These are phyloP conservation scores for Hypericum androsaemum DNA, from an alignment of 345 rosid genomes.

Conservation along the genomic window DNA sequence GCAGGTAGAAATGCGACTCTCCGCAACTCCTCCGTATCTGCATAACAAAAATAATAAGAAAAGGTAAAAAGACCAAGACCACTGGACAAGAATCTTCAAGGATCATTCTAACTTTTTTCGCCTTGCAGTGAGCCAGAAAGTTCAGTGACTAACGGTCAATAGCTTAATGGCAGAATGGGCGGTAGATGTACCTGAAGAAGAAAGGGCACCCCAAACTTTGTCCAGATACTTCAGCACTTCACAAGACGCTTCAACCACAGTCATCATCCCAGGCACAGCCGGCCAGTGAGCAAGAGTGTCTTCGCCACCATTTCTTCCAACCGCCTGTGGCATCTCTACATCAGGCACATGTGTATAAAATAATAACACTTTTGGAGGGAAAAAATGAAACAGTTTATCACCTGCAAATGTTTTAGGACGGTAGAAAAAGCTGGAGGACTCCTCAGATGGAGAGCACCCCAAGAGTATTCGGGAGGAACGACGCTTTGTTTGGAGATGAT, in stretches of 20 bases:
- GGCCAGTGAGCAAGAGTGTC: slow-evolving; percentile 98
- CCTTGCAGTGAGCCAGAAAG: no score
- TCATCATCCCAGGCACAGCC: slow-evolving; percentile 56
- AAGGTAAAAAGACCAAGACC: slow-evolving; percentile 1
- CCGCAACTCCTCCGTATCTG: slow-evolving; percentile 62
- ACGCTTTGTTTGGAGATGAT: slow-evolving; percentile 62
- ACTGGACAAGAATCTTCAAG: no score
- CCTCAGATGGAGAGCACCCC: slow-evolving; percentile 68
- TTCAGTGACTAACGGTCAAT: no score
- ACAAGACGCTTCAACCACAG: slow-evolving; percentile 65
- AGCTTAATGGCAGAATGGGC: neutral
- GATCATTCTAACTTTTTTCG: no score
- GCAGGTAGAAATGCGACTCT: slow-evolving; percentile 80
- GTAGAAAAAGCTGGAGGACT: slow-evolving; percentile 80
- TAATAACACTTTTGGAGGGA: slow-evolving; percentile 2
- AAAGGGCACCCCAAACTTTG: slow-evolving; percentile 66
- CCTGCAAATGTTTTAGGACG: slow-evolving; percentile 85
- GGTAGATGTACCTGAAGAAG: slow-evolving; percentile 57
- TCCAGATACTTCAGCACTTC: slow-evolving; percentile 73
- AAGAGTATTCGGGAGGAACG: slow-evolving; percentile 80
- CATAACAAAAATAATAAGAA: slow-evolving; percentile 11
- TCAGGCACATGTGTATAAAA: slow-evolving; percentile 13
- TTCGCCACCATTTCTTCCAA: slow-evolving; percentile 83
- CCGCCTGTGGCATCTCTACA: slow-evolving; percentile 34
- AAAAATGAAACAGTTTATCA: slow-evolving; percentile 13